Evolutionary conservation across 2,329 filamentous ascomycete genomes (phyloP).

Genomic region (Colletotrichum eremochloae): DNA sequence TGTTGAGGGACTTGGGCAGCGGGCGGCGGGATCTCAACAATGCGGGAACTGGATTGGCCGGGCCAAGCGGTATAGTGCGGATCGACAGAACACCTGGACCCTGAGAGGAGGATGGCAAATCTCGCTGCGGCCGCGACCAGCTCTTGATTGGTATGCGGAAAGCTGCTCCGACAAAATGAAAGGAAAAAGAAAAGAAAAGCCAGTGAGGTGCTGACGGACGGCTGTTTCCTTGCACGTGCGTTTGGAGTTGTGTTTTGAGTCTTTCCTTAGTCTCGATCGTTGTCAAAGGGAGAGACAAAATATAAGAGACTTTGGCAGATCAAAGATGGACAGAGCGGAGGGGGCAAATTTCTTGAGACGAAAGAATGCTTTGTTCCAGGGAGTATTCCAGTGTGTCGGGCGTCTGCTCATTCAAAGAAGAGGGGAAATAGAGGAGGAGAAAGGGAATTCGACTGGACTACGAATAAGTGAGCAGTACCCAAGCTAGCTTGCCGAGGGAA

Average conservation of each 20-base stretch:
- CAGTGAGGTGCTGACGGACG: neutral
- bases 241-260: neutral
- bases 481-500: slow-evolving; percentile 21
- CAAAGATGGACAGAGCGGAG: slow-evolving; percentile 9
- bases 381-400: neutral
- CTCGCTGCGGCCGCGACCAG: neutral
- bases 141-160: neutral
- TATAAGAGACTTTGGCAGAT: slow-evolving; percentile 4
- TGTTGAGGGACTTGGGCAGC: slow-evolving; percentile 37
- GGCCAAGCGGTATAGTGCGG: slow-evolving; percentile 19
- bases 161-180: slow-evolving; percentile 1
- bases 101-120: slow-evolving; percentile 24
- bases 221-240: slow-evolving; percentile 7
- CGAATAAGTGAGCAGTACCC: slow-evolving; percentile 14
- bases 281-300: neutral
- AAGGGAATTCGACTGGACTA: neutral
- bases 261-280: neutral
- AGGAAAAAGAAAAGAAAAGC: neutral
- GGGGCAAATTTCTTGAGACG: slow-evolving; percentile 6
- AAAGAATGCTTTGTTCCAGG: neutral
- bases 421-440: neutral
- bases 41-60: slow-evolving; percentile 33
- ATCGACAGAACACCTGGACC: slow-evolving; percentile 35
- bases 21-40: slow-evolving; percentile 38
- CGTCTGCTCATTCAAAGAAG: neutral